These are phyloP conservation scores for Yarrowia sp. DNA, from an alignment of 805 yeast species.

Conservation along the genomic window DNA sequence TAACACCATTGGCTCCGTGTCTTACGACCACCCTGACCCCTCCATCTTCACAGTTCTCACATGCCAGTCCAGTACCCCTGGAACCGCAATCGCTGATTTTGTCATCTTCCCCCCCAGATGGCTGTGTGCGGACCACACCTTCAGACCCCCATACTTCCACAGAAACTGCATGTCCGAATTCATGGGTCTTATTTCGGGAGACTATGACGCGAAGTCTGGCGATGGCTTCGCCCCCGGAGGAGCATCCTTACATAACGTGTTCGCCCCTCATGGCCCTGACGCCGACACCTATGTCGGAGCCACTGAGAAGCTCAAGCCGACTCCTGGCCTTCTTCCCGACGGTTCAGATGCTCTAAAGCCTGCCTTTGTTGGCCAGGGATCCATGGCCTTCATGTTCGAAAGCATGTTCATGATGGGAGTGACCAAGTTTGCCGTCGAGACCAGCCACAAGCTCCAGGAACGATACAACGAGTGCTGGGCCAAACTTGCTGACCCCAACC, in stretches of 20 bases:
- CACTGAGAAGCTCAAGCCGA: conserved; percentile 40
- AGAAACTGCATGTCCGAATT: conserved; percentile 47
- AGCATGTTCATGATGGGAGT: conserved; percentile 44
- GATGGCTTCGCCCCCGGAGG: conserved; percentile 49
- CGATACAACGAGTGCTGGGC: conserved; percentile 41
- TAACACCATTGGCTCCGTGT: conserved; percentile 46
- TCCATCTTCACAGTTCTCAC: conserved; percentile 46
- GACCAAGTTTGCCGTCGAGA: conserved; percentile 44
- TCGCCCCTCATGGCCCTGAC: conserved; percentile 48
- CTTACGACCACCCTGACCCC: conserved; percentile 48
- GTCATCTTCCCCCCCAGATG: conserved; percentile 48
- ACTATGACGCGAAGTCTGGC: conserved; percentile 44
- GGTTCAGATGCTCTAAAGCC: conserved; percentile 42
- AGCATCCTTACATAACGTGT: conserved; percentile 48
- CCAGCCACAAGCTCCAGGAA: conserved; percentile 43
- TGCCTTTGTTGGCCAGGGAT: conserved; percentile 44
- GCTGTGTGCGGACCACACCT: conserved; percentile 47
- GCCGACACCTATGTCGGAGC: conserved; percentile 46
- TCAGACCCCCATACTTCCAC: conserved; percentile 48
- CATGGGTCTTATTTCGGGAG: conserved; percentile 45
- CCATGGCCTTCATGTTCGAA: conserved; percentile 49
- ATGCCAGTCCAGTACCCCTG: conserved; percentile 43
- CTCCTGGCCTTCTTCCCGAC: conserved; percentile 29
- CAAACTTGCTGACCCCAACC: conserved; percentile 20
- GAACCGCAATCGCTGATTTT: conserved; percentile 48